A percentile compares a stretch with the other conserved stretches of the same genome.
Conservation (phyloP, 495 filamentous ascomycete genomes). For the Letharia columbiana region DNA sequence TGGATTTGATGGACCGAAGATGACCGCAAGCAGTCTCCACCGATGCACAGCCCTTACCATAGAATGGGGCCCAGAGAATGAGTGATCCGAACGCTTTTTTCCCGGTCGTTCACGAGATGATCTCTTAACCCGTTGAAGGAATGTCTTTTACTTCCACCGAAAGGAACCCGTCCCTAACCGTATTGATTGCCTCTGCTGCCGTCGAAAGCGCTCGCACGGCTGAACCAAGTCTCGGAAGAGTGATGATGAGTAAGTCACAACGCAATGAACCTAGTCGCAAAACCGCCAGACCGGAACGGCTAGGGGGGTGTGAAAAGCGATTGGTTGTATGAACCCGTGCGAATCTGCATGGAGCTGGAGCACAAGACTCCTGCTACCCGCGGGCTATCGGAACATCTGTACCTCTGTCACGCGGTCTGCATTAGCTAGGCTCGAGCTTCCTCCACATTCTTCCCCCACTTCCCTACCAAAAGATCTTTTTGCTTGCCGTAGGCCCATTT, state of each 20-base stretch:
- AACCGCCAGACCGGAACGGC: background rate
- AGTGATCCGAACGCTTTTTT: background rate
- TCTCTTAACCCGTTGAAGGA: background rate
- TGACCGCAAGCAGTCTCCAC: background rate
- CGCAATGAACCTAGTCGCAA: background rate
- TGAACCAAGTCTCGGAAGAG: background rate
- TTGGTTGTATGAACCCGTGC: background rate
- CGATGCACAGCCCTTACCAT: slow-evolving; percentile 4
- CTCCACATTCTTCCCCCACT: background rate
- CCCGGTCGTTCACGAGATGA: background rate
- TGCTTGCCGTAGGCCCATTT: background rate
- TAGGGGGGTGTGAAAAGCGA: background rate
- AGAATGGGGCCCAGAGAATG: background rate
- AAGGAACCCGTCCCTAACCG: background rate
- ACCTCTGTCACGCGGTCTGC: background rate
- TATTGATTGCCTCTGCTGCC: background rate
- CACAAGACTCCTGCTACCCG: background rate
- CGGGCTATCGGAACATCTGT: slow-evolving; percentile 3
- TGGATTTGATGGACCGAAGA: background rate
- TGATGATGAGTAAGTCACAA: background rate
- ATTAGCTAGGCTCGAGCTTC: background rate
- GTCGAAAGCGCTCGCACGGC: background rate
- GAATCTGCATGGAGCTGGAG: background rate
- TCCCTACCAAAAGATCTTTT: background rate
- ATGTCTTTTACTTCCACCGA: background rate